phyloP scores from a whole-genome alignment of 1,284 basidiomycete species.

The Cutaneotrichosporon cavernicola region DNA sequence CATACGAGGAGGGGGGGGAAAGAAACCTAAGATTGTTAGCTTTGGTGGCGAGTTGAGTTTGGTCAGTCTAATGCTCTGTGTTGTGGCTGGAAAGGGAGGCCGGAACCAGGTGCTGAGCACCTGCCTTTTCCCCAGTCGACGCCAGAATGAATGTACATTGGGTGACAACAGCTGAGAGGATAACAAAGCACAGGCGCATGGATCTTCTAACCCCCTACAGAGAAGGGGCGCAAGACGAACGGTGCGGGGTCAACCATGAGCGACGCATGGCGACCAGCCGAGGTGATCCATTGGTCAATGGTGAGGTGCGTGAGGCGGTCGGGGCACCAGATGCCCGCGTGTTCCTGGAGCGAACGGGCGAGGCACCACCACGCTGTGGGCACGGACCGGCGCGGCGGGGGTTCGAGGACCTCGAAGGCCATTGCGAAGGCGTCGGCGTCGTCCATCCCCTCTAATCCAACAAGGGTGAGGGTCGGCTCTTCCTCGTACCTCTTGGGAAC shows the following conservation, averaged over 20 bases:
- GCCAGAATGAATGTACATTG: neutral
- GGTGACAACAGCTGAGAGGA: neutral
- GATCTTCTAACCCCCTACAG: neutral
- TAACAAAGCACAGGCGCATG: neutral
- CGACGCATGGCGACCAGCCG: neutral
- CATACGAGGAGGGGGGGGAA: too few relatives aligned
- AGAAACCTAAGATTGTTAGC: too few relatives aligned
- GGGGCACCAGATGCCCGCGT: neutral
- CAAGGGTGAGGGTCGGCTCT: neutral
- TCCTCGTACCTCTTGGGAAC: neutral
- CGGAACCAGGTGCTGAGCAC: too few relatives aligned
- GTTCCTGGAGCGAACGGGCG: neutral
- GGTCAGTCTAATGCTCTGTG: too few relatives aligned
- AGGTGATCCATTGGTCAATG: neutral
- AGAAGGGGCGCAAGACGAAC: neutral
- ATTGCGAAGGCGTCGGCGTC: constrained; percentile 1
- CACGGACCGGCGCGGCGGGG: neutral
- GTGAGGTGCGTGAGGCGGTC: neutral
- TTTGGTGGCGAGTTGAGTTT: too few relatives aligned
- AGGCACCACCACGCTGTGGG: neutral
- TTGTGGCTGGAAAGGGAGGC: too few relatives aligned
- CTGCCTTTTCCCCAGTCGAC: too few relatives aligned
- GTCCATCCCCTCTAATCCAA: neutral
- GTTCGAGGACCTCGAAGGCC: neutral
- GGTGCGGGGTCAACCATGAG: constrained; percentile 1